A percentile compares a stretch with the other conserved stretches of the same genome.
These are phyloP conservation scores for Tricholoma sp. DNA, from an alignment of 768 basidiomycete genomes.

Conservation along the genomic window DNA sequence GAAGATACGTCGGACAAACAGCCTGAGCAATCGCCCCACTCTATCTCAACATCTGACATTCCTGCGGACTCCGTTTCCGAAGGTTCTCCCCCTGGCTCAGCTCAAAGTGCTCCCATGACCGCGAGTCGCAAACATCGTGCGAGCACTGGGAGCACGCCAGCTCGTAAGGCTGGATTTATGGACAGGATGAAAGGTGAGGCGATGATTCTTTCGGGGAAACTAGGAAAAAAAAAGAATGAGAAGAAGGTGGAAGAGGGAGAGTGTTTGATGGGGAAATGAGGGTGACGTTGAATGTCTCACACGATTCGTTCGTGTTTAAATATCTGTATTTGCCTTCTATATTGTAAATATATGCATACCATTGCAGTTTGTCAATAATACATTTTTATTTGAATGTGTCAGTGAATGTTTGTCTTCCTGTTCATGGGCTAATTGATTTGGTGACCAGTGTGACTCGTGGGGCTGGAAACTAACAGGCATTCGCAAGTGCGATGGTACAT, in stretches of 20 bases:
- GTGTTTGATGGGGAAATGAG: not conserved
- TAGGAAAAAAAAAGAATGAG: conserved; percentile 29
- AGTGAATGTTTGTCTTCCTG: too few relatives aligned
- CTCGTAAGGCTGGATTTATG: conserved; percentile 24
- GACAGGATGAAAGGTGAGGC: conserved; percentile 34
- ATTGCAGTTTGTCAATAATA: too few relatives aligned
- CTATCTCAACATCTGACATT: not conserved
- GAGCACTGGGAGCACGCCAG: conserved; percentile 3
- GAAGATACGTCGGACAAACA: not conserved
- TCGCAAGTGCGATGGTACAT: too few relatives aligned
- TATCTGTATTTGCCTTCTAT: not conserved
- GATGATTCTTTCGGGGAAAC: conserved; percentile 31
- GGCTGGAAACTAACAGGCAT: too few relatives aligned
- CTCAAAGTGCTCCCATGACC: not conserved
- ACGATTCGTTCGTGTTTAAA: not conserved
- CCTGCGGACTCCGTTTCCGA: not conserved
- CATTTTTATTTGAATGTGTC: too few relatives aligned
- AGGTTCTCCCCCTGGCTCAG: not conserved
- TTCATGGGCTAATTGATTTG: too few relatives aligned
- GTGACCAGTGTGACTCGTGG: too few relatives aligned
- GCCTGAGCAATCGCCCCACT: not conserved
- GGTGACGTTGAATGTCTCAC: not conserved
- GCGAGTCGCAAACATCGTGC: not conserved
- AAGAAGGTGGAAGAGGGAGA: conserved; percentile 33
- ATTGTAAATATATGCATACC: not conserved